A percentile compares a stretch with the other conserved stretches of the same genome.
Evolutionary conservation across 2,329 filamentous ascomycete genomes (phyloP).

Genomic region (Beauveria caledonica): DNA sequence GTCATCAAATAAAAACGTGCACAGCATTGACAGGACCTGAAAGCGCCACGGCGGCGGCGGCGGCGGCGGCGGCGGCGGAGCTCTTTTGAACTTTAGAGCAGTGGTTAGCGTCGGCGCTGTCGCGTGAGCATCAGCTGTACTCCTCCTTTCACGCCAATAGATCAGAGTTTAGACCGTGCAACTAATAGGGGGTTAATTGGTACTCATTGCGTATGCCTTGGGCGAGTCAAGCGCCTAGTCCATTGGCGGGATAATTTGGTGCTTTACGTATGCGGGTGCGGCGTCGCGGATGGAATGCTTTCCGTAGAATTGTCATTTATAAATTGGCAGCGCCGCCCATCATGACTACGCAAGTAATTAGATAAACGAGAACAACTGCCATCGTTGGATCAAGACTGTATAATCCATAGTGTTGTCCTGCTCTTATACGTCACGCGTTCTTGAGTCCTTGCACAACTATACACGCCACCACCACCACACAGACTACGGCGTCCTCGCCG

Average conservation of each 20-base stretch:
- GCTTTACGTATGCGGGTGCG: neutral
- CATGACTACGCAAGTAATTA: too few relatives aligned
- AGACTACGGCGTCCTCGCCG: too few relatives aligned
- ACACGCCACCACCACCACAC: neutral
- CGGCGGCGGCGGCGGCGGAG: neutral
- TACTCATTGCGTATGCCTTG: neutral
- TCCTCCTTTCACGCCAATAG: neutral
- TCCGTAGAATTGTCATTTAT: neutral
- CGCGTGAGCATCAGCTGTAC: neutral
- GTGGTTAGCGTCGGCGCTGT: neutral
- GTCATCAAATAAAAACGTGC: neutral
- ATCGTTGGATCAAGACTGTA: neutral
- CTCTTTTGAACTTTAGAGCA: neutral
- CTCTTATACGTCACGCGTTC: neutral
- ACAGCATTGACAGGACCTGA: neutral
- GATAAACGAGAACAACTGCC: neutral
- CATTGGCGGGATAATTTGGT: neutral
- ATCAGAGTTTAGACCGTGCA: neutral
- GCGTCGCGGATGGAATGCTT: neutral
- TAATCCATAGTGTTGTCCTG: neutral
- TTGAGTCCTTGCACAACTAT: neutral
- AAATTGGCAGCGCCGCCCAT: neutral
- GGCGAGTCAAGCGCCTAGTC: neutral
- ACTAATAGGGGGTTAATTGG: neutral
- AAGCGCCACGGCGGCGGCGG: neutral